Evolutionary conservation across 441 rosid species (phyloP).

Genomic region (Gossypium trilobum): DNA sequence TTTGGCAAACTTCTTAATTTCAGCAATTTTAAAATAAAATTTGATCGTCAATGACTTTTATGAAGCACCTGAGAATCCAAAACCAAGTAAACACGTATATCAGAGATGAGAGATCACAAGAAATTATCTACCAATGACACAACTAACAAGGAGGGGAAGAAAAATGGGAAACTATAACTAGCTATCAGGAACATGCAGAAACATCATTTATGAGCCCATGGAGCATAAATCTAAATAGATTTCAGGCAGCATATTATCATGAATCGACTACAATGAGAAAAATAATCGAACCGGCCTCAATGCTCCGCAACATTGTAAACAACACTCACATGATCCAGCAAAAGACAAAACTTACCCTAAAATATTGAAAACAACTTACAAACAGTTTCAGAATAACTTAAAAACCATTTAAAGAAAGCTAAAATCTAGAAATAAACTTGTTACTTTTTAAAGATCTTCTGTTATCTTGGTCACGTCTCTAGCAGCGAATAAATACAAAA

Average conservation of each 20-base stretch:
- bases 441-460: neutral
- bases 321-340: neutral
- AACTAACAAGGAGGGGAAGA: neutral
- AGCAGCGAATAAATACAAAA: neutral
- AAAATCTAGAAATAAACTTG: neutral
- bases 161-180: neutral
- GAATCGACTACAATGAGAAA: neutral
- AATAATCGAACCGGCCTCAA: neutral
- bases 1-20: neutral
- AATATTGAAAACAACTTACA: neutral
- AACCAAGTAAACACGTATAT: constrained; percentile 1
- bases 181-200: neutral
- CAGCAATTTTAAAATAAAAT: neutral
- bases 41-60: constrained; percentile 12
- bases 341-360: neutral
- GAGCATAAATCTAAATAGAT: neutral
- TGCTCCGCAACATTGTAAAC: neutral
- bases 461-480: neutral
- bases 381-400: neutral
- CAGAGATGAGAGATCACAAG: constrained; percentile 9
- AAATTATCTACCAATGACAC: neutral
- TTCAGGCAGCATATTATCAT: neutral
- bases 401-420: neutral
- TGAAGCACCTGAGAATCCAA: constrained; percentile 22
- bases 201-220: neutral